Evolutionary conservation across 2,329 filamentous ascomycete genomes (phyloP).

Genomic region (Escovopsis sp.): DNA sequence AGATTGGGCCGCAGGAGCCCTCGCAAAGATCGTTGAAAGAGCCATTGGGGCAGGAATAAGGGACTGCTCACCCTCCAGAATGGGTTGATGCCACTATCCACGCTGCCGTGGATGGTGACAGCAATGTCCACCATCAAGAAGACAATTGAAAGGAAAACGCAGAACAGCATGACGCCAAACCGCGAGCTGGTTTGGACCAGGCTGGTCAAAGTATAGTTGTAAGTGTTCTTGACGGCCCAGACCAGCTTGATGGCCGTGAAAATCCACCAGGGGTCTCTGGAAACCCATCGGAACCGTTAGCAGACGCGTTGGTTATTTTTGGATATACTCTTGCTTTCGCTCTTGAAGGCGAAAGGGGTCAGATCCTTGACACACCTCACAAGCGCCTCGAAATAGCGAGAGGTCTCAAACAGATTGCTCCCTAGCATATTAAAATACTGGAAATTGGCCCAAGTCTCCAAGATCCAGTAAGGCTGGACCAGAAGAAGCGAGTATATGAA

Average conservation of each 20-base stretch:
- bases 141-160: slow-evolving; percentile 6
- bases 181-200: slow-evolving; percentile 6
- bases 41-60: not conserved
- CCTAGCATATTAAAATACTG: slow-evolving; percentile 6
- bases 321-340: too few relatives aligned
- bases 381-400: slow-evolving; percentile 5
- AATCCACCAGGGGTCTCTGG: slow-evolving; percentile 8
- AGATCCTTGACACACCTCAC: not conserved
- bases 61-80: slow-evolving; percentile 5
- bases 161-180: slow-evolving; percentile 7
- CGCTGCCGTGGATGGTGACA: slow-evolving; percentile 1
- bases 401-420: slow-evolving; percentile 2
- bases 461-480: slow-evolving; percentile 7
- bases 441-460: slow-evolving; percentile 7
- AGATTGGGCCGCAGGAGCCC: too few relatives aligned
- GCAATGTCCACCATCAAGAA: slow-evolving; percentile 6
- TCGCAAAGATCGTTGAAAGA: not conserved
- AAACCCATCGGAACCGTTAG: not conserved
- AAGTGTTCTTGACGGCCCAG: slow-evolving; percentile 7
- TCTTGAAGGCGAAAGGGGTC: not conserved
- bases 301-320: too few relatives aligned
- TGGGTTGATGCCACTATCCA: slow-evolving; percentile 7
- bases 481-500: slow-evolving; percentile 5
- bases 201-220: slow-evolving; percentile 4
- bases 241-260: slow-evolving; percentile 8